A percentile compares a stretch with the other conserved stretches of the same genome.
Evolutionary conservation across 2,329 filamentous ascomycete genomes (phyloP).

Genomic region (Macrophomina phaseolina): DNA sequence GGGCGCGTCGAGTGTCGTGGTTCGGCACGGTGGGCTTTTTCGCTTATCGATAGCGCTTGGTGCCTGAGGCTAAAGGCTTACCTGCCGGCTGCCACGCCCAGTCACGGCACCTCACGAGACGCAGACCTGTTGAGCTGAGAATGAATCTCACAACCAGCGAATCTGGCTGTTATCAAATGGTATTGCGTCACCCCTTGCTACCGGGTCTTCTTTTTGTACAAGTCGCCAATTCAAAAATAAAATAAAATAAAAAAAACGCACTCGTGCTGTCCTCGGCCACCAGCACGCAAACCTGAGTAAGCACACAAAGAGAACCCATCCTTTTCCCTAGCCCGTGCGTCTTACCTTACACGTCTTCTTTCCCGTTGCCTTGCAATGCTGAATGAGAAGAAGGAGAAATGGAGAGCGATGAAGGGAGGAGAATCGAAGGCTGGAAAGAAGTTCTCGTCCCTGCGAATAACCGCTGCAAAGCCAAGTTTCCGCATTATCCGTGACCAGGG

Average conservation of each 20-base stretch:
- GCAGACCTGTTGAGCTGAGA: neutral
- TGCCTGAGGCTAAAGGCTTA: neutral
- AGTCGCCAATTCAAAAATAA: conserved; percentile 9
- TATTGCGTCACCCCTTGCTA: conserved; percentile 4
- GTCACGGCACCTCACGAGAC: no score
- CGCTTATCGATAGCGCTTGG: conserved; percentile 25
- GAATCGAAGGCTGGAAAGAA: neutral
- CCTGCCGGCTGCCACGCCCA: no score
- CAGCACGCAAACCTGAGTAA: neutral
- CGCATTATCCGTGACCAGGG: conserved; percentile 21
- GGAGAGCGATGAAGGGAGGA: neutral
- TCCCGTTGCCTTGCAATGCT: conserved; percentile 10
- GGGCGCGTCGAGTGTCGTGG: conserved; percentile 25
- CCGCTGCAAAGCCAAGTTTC: conserved; percentile 15
- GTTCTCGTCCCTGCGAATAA: neutral
- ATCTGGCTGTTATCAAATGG: conserved; percentile 4
- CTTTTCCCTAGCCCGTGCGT: neutral
- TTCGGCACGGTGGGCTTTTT: conserved; percentile 28
- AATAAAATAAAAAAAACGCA: conserved; percentile 6
- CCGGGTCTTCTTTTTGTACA: conserved; percentile 19
- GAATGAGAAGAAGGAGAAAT: neutral
- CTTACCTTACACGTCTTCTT: conserved; percentile 3
- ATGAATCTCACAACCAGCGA: neutral
- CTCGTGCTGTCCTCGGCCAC: neutral
- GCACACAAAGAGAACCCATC: neutral